Base-by-base conservation (phyloP, 257 asterid species). In the Gentiana straminea region DNA sequence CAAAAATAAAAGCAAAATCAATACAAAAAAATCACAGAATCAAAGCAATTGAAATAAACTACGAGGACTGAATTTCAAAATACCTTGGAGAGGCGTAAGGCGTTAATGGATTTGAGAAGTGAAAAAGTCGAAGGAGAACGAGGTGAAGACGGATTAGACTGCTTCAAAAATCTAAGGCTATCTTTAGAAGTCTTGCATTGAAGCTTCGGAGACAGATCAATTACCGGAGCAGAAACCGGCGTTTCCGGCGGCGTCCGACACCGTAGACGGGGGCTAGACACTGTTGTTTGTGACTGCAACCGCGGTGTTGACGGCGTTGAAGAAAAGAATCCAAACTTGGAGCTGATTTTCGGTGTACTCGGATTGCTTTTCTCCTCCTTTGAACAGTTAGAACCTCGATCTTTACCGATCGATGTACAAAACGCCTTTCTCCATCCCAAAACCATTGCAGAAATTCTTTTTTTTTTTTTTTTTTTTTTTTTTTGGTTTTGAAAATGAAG, bases 281-380 rank as follows among this genome's bases (percentile, higher is more conserved):
- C 7, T 10, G 61, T 74, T 0, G 73, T 73, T 11, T 79, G 77
- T 47, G 89, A 68, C 47, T 71, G 94, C 37, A 76, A 46, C 0
- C 93, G 86, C 3, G 99, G 99, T 13, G 99, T 88, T 0, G 98
- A 77, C 5, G 99, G 99, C n/a, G 99, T 88, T 0, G 98, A 77
- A 7, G 94, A 41, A 41, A 83, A 84, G 48, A 81, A 83, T 0
- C 87, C 70, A 49, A 84, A 61, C 68, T 83, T 79, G 62, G 95
- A 71, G 2, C 64, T 49, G 24, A 66, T 35, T 53, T 60, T 71
- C 0, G 84, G 79, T 44, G 88, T 84, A 11, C 35, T 55, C 3
- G 95, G 79, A 57, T 74, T 76, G 55, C 75, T 60, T 45, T 33
- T 61, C 45, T 72, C 64, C 51, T 53, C 62, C 64, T 66, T 72